Percentiles rank a stretch among this genome's conserved stretches.
These are phyloP conservation scores for Cytospora mali DNA, from an alignment of 2,329 filamentous ascomycete genomes.

Conservation along the genomic window DNA sequence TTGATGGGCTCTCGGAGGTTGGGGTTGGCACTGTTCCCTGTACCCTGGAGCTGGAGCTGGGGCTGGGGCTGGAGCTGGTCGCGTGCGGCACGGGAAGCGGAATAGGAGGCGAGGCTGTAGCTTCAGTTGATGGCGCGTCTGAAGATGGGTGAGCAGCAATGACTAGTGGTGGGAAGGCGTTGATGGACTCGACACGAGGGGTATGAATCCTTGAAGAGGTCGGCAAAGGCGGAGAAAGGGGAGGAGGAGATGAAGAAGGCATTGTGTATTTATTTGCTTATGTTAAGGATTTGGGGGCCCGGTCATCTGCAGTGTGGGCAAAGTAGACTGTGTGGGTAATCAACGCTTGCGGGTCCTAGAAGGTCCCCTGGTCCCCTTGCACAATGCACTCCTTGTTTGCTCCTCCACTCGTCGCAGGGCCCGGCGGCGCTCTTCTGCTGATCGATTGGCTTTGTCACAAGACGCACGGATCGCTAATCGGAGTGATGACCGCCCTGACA, in stretches of 20 bases:
- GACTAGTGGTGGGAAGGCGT: constrained; percentile 21
- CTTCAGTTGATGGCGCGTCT: constrained; percentile 20
- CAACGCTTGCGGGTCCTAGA: background rate
- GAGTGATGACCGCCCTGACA: constrained; percentile 6
- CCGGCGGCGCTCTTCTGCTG: constrained; percentile 2
- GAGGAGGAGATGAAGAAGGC: constrained; percentile 28
- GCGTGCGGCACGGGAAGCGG: constrained; percentile 19
- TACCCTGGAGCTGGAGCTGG: constrained; percentile 11
- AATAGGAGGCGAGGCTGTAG: constrained; percentile 13
- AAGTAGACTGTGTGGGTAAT: constrained; percentile 22
- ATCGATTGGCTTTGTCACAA: constrained; percentile 3
- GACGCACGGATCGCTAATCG: constrained; percentile 16
- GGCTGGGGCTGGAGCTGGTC: constrained; percentile 22
- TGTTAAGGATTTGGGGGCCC: constrained; percentile 24
- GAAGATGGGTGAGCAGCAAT: constrained; percentile 15
- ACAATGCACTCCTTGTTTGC: constrained; percentile 1
- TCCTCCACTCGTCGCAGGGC: background rate
- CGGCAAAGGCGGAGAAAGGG: constrained; percentile 17
- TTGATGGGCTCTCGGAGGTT: constrained; percentile 15
- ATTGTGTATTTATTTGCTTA: constrained; percentile 27
- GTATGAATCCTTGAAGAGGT: constrained; percentile 20
- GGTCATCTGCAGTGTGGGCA: constrained; percentile 19
- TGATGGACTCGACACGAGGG: constrained; percentile 20
- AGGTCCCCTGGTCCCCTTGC: background rate
- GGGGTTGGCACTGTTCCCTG: constrained; percentile 12